phyloP scores from a whole-genome alignment of 768 basidiomycete species.

The Hemileccinum impolitum region DNA sequence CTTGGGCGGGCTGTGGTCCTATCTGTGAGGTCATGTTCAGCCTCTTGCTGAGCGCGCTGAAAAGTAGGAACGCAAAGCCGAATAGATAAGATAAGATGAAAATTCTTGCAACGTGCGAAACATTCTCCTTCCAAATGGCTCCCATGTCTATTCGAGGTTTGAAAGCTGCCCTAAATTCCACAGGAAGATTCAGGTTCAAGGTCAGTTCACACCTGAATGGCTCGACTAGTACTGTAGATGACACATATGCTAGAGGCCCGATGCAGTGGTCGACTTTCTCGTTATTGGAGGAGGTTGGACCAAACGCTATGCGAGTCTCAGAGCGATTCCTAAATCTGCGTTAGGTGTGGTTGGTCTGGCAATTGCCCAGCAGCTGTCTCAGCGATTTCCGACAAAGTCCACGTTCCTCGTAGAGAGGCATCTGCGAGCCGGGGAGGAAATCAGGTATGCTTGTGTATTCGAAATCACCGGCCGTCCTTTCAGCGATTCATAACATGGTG shows the following conservation, averaged over 20 bases:
- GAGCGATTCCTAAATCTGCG: neutral
- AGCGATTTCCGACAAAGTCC: conserved; percentile 60
- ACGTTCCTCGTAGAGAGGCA: conserved; percentile 84
- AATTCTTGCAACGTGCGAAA: neutral
- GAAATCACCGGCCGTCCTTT: neutral
- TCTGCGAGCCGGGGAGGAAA: conserved; percentile 75
- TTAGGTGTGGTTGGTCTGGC: conserved; percentile 86
- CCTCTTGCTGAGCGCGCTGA: neutral
- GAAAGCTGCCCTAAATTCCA: conserved; percentile 58
- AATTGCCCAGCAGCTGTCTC: conserved; percentile 70
- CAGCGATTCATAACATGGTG: neutral
- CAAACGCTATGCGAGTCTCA: neutral
- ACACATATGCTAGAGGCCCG: conserved; percentile 48
- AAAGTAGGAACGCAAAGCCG: neutral
- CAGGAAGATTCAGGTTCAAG: conserved; percentile 59
- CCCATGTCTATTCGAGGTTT: conserved; percentile 47
- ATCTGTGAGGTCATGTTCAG: conserved; percentile 19
- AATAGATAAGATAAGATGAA: conserved; percentile 22
- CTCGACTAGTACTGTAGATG: neutral
- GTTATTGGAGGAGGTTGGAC: conserved; percentile 80
- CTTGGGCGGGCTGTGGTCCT: conserved; percentile 23
- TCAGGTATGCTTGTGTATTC: conserved; percentile 46
- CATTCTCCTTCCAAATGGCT: conserved; percentile 13
- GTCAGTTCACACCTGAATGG: conserved; percentile 28
- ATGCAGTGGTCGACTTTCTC: conserved; percentile 74